A percentile compares a stretch with the other conserved stretches of the same genome.
phyloP scores from a whole-genome alignment of 306 rosid genomes.

The Hippophae tibetana region DNA sequence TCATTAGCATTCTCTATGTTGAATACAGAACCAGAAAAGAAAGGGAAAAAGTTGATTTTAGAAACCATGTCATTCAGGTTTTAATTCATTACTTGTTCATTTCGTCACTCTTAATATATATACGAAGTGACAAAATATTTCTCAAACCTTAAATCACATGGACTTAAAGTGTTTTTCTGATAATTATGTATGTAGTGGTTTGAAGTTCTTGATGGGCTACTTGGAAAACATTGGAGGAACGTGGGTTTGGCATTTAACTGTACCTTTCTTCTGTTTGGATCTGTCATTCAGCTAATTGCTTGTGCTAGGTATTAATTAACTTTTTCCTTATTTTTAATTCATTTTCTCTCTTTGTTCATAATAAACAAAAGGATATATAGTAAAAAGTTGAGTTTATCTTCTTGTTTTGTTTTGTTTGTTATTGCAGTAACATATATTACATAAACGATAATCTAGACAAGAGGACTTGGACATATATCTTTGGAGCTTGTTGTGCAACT shows the following conservation, averaged over 20 bases:
- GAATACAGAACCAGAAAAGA: conserved; percentile 97
- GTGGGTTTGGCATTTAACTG: conserved; percentile 96
- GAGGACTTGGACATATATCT: conserved; percentile 98
- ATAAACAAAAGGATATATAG: neutral
- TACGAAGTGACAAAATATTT: neutral
- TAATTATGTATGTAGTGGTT: conserved; percentile 50
- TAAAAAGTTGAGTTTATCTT: neutral
- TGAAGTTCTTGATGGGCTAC: conserved; percentile 96
- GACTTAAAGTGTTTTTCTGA: neutral
- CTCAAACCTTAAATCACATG: conserved; percentile 19
- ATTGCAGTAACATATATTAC: conserved; percentile 86
- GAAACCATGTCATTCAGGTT: conserved; percentile 96
- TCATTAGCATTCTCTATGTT: conserved; percentile 78
- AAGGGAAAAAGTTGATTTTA: conserved; percentile 84
- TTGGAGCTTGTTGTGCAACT: conserved; percentile 99
- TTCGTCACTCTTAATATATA: neutral
- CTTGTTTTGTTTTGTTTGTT: conserved; percentile 1
- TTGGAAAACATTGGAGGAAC: conserved; percentile 98
- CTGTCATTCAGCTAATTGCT: conserved; percentile 96
- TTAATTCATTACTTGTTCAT: neutral
- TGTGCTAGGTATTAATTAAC: conserved; percentile 72
- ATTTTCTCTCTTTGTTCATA: conserved; percentile 17
- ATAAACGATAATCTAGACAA: conserved; percentile 94
- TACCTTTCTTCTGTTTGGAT: conserved; percentile 98
- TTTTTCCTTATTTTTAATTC: conserved; percentile 21